These are phyloP conservation scores for Daldinia loculata DNA, from an alignment of 495 filamentous ascomycete species.

Conservation along the genomic window DNA sequence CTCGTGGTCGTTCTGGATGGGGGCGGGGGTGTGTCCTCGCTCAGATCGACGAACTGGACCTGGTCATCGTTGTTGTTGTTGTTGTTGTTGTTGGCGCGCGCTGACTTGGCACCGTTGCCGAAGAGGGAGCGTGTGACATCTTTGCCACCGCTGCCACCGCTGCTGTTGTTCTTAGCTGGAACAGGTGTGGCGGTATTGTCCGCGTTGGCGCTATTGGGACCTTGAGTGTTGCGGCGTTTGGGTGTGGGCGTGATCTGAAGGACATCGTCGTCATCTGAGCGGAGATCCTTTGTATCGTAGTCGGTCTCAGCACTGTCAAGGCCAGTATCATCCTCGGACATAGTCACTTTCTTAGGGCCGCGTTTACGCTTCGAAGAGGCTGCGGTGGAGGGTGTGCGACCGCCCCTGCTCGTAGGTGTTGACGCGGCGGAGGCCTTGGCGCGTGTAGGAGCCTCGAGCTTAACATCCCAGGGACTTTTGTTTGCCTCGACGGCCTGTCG, in stretches of 20 bases:
- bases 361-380: conserved; percentile 39
- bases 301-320: conserved; percentile 12
- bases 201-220: conserved; percentile 13
- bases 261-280: conserved; percentile 46
- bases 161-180: neutral
- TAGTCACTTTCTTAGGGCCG: conserved; percentile 15
- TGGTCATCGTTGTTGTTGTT: neutral
- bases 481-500: conserved; percentile 45
- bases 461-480: conserved; percentile 38
- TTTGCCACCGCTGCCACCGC: neutral
- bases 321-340: conserved; percentile 16
- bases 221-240: conserved; percentile 22
- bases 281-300: conserved; percentile 38
- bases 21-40: conserved; percentile 2
- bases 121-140: conserved; percentile 26
- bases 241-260: conserved; percentile 24
- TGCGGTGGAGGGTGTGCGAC: neutral
- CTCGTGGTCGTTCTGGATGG: neutral
- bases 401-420: conserved; percentile 8
- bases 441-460: conserved; percentile 7
- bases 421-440: neutral
- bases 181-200: neutral
- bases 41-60: neutral
- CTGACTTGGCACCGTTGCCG: conserved; percentile 9
- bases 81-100: neutral